Base-by-base conservation (phyloP, 1,284 basidiomycete species). In the Trichosporon ovoides region DNA sequence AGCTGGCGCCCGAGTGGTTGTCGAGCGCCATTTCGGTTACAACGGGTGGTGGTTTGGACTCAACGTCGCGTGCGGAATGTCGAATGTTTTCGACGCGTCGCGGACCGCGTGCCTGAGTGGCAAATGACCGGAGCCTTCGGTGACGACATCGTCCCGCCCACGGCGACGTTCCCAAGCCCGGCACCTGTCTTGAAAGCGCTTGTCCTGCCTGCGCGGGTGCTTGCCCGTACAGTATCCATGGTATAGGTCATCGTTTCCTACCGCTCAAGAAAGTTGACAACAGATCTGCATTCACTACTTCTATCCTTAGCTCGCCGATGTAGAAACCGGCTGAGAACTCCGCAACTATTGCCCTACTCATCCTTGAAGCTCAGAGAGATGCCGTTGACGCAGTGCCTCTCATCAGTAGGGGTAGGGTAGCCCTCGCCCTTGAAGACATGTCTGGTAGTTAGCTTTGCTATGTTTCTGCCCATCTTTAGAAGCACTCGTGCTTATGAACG, bases 391-490 rank as follows among this genome's bases (percentile, higher is more conserved):
- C 91, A 93, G 75, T 93, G 91, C 35, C 66, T 67, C 55, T 63
- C 65, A 52, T 68, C 61, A 11, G 63, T 66, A 28, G 66, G 71
- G 12, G 73, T 73, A 4, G 64, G 55, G 58, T 76, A 78, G 3
- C 88, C 87, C 77, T 96, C 92, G 33, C 92, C 93, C 67, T 81
- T 88, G 82, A 96, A 97, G 53, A 96, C 88, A 70, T 96, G 93
- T 2, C 63, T 64, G 58, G 2, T 22, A 7, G 58, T 59, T 35
- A 62, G 60, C 40, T 22, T 18, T 5, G 24, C 3, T 31, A 31
- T 9, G 4, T 12, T 37, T 37, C 35, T 13, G 16, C 6, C 18
- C 16, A 6, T 10, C 14, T 9, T 14, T n/a, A n/a, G n/a, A n/a
- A n/a, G n/a, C 37, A 6, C 16, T 38, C 24, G 13, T n/a, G 10